Evolutionary conservation across 345 rosid genomes (phyloP).

Genomic region (Abelmoschus esculentus): DNA sequence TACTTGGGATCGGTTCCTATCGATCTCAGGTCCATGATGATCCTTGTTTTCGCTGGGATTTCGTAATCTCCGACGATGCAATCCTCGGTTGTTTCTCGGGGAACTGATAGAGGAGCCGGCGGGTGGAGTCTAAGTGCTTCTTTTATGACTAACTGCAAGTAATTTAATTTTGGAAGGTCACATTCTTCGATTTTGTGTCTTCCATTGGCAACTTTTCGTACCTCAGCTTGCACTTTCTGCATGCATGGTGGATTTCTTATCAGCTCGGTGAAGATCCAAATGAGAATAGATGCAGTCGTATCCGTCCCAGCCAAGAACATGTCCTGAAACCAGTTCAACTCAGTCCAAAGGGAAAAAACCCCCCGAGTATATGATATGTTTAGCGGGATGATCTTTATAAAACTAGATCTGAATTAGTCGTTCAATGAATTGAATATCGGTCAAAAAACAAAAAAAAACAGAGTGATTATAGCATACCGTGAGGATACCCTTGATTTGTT

Average conservation of each 20-base stretch:
- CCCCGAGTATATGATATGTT: too few relatives aligned
- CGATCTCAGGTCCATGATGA: slow-evolving; percentile 19
- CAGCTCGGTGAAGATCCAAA: slow-evolving; percentile 37
- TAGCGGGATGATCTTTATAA: too few relatives aligned
- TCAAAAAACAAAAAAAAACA: too few relatives aligned
- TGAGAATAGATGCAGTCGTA: slow-evolving; percentile 23
- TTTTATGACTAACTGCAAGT: slow-evolving; percentile 27
- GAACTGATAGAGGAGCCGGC: slow-evolving; percentile 28
- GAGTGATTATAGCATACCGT: slow-evolving; percentile 8
- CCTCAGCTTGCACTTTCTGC: slow-evolving; percentile 29
- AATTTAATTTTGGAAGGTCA: slow-evolving; percentile 22
- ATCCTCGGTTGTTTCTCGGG: slow-evolving; percentile 29
- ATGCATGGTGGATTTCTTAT: slow-evolving; percentile 24
- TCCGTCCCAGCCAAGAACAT: slow-evolving; percentile 36
- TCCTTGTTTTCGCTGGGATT: slow-evolving; percentile 34
- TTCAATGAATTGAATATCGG: too few relatives aligned
- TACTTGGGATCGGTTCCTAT: slow-evolving; percentile 22
- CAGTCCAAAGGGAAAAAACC: too few relatives aligned
- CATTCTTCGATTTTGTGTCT: slow-evolving; percentile 22
- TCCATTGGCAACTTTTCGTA: slow-evolving; percentile 19
- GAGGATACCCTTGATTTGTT: slow-evolving; percentile 24
- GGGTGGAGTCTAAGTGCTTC: slow-evolving; percentile 35
- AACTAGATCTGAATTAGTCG: too few relatives aligned
- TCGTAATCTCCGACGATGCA: slow-evolving; percentile 22
- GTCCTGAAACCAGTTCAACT: slow-evolving; percentile 17